These are phyloP conservation scores for Phytophthora nicotianae DNA, from an alignment of 352 stramenopile genomes.

Conservation along the genomic window DNA sequence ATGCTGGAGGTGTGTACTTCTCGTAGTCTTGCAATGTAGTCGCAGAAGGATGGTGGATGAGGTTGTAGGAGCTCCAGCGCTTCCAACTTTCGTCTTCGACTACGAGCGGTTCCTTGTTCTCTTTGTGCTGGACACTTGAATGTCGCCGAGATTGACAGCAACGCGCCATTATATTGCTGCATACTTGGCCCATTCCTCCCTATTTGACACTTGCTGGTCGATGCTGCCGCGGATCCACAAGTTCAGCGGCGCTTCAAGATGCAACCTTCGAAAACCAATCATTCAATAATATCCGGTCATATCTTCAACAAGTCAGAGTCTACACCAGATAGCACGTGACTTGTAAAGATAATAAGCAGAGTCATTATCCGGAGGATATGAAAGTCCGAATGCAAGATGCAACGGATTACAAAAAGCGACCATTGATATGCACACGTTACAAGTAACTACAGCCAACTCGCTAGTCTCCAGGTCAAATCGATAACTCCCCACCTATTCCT, in stretches of 20 bases:
- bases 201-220: background rate
- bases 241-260: slow-evolving; percentile 26
- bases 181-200: slow-evolving; percentile 29
- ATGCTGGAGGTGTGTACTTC: slow-evolving; percentile 56
- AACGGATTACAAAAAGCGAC: background rate
- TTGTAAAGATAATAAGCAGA: background rate
- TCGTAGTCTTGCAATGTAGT: slow-evolving; percentile 30
- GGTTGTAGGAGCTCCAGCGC: slow-evolving; percentile 76
- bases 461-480: background rate
- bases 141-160: slow-evolving; percentile 28
- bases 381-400: too few relatives aligned
- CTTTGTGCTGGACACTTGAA: slow-evolving; percentile 12
- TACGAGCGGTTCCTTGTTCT: slow-evolving; percentile 60
- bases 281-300: background rate
- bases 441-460: too few relatives aligned
- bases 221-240: background rate
- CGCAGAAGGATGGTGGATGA: slow-evolving; percentile 57
- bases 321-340: background rate
- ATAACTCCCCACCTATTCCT: slow-evolving; percentile 12
- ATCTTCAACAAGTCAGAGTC: too few relatives aligned
- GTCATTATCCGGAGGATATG: background rate
- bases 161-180: slow-evolving; percentile 17
- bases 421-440: too few relatives aligned
- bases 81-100: slow-evolving; percentile 88
- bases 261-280: background rate